Percentiles rank a stretch among this genome's conserved stretches.
These are phyloP conservation scores for Flaveria trinervia DNA, from an alignment of 129 eudicot species.

Conservation along the genomic window DNA sequence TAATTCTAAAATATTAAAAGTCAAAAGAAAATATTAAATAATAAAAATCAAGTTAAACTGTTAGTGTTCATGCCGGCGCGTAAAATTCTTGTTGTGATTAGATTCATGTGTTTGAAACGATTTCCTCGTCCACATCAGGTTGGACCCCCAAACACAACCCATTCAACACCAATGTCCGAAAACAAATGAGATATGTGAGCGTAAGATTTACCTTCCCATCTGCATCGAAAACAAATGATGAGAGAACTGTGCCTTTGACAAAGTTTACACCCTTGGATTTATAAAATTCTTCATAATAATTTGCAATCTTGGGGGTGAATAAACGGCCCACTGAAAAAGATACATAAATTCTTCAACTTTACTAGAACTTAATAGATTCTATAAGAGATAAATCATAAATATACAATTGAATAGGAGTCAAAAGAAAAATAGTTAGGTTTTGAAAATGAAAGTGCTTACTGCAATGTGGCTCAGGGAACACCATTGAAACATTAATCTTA, in stretches of 20 bases:
- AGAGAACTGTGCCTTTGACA: constrained; percentile 88
- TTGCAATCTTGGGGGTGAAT: constrained; percentile 92
- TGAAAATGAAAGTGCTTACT: constrained; percentile 51
- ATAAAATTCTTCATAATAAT: constrained; percentile 85
- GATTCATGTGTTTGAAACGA: background rate
- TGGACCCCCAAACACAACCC: background rate
- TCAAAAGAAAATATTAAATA: background rate
- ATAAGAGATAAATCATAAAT: background rate
- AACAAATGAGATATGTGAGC: constrained; percentile 8
- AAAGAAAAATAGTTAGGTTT: background rate
- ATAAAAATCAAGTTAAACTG: background rate
- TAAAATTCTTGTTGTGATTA: background rate
- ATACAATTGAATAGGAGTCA: background rate
- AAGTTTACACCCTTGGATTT: constrained; percentile 81
- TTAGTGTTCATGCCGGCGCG: background rate
- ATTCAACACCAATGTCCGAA: background rate
- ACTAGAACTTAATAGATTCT: background rate
- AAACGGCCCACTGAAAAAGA: constrained; percentile 78
- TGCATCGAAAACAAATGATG: constrained; percentile 73
- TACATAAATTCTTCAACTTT: background rate
- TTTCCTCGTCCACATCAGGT: background rate
- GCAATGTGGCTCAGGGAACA: constrained; percentile 90
- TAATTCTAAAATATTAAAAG: background rate
- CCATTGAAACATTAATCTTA: constrained; percentile 91
- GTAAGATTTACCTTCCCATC: constrained; percentile 67